Evolutionary conservation across 1,284 basidiomycete genomes (phyloP).

Genomic region (Malassezia yamatoensis): DNA sequence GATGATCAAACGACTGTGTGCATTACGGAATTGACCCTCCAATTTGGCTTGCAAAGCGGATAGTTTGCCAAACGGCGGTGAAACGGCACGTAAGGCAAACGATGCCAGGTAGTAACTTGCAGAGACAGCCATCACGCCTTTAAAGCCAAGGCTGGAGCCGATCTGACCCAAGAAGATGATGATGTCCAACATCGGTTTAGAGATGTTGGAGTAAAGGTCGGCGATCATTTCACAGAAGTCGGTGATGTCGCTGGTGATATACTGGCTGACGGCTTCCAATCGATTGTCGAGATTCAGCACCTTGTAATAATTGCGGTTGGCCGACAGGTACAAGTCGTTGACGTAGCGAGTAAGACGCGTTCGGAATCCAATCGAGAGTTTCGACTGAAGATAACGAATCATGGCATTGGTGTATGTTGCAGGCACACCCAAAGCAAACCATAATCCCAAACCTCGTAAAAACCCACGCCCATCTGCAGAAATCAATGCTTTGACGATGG

Average conservation of each 20-base stretch:
- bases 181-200: conserved; percentile 79
- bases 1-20: conserved; percentile 74
- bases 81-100: conserved; percentile 67
- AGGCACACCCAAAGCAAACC: conserved; percentile 82
- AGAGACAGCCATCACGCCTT: conserved; percentile 66
- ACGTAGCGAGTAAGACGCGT: conserved; percentile 82
- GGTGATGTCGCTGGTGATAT: conserved; percentile 84
- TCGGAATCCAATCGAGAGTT: conserved; percentile 70
- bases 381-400: conserved; percentile 85
- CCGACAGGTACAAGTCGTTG: conserved; percentile 67
- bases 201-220: conserved; percentile 61
- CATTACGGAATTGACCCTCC: conserved; percentile 78
- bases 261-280: conserved; percentile 50
- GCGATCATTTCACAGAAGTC: conserved; percentile 79
- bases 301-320: conserved; percentile 54
- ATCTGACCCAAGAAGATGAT: conserved; percentile 88
- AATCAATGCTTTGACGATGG: conserved; percentile 77
- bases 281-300: conserved; percentile 43
- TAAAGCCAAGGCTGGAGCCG: conserved; percentile 67
- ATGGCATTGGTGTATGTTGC: conserved; percentile 93
- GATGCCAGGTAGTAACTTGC: conserved; percentile 78
- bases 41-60: conserved; percentile 75
- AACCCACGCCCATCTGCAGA: conserved; percentile 79
- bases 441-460: conserved; percentile 67
- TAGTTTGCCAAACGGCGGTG: conserved; percentile 84